phyloP scores from a whole-genome alignment of 345 rosid genomes.

The Geranium rotundifolium region DNA sequence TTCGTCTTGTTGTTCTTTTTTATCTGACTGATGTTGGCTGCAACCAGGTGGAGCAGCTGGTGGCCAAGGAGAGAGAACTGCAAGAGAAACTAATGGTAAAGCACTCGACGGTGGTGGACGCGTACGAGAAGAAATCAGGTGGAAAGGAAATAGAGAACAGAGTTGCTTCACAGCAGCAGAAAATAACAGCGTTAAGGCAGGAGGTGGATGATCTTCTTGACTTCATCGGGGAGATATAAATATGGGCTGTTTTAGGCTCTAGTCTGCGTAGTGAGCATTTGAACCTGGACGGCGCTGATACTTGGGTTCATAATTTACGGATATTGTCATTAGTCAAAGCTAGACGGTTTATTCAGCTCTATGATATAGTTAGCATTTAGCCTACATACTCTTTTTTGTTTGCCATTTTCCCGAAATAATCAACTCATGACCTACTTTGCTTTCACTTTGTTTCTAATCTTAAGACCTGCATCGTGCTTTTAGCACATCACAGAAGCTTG shows the following conservation, averaged over 20 bases:
- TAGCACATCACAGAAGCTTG: too few species aligned
- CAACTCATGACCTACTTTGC: too few species aligned
- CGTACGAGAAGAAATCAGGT: conserved; percentile 54
- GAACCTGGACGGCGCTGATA: neutral
- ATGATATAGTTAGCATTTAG: too few species aligned
- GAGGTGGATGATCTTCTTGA: conserved; percentile 83
- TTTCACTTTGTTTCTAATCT: too few species aligned
- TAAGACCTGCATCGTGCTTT: too few species aligned
- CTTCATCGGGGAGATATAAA: conserved; percentile 57
- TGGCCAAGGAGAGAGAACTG: conserved; percentile 71
- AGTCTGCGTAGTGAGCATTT: neutral
- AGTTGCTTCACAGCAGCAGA: conserved; percentile 59
- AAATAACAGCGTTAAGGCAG: conserved; percentile 54
- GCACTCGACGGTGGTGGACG: conserved; percentile 57
- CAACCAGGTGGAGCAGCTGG: conserved; percentile 78
- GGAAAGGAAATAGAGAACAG: conserved; percentile 68
- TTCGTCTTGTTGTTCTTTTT: neutral
- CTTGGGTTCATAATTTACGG: neutral
- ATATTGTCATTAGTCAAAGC: neutral
- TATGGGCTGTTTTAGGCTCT: neutral
- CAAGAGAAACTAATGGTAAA: conserved; percentile 62
- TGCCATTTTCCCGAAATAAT: too few species aligned
- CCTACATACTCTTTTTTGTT: too few species aligned
- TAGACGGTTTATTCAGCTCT: too few species aligned
- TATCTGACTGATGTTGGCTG: neutral